Conservation (phyloP, 257 asterid genomes). For the Voacanga thouarsii region DNA sequence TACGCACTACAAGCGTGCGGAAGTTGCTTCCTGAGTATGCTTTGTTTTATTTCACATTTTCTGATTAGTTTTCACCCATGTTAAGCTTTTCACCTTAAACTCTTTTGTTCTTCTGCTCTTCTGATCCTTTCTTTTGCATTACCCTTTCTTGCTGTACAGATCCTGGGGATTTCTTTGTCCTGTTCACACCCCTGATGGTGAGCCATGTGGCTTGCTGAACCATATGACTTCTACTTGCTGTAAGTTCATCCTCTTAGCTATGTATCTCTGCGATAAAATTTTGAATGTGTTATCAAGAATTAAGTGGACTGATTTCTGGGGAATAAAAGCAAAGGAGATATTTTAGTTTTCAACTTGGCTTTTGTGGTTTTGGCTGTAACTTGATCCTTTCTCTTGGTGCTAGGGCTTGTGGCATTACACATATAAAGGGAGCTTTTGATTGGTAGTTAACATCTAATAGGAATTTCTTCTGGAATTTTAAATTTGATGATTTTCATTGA, state of each 20-base stretch:
- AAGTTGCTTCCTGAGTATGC: slow-evolving; percentile 97
- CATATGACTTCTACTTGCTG: slow-evolving; percentile 93
- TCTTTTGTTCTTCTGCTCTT: slow-evolving; percentile 11
- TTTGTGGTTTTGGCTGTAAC: neutral
- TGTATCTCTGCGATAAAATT: neutral
- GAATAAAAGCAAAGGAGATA: no score
- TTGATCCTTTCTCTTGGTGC: neutral
- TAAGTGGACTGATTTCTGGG: neutral
- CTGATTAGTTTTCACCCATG: neutral
- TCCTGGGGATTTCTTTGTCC: slow-evolving; percentile 99
- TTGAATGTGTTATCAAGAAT: neutral
- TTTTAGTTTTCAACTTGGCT: neutral
- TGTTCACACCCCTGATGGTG: slow-evolving; percentile 99
- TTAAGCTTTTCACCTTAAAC: slow-evolving; percentile 6
- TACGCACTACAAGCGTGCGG: slow-evolving; percentile 95
- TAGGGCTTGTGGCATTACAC: neutral
- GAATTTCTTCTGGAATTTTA: neutral
- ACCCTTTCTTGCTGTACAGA: slow-evolving; percentile 35
- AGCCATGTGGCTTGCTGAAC: slow-evolving; percentile 94
- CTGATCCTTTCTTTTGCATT: neutral
- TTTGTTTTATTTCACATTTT: slow-evolving; percentile 13
- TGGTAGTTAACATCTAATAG: neutral
- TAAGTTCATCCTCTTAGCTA: slow-evolving; percentile 39
- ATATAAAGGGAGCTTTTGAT: no score
- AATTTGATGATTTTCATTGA: neutral